Evolutionary conservation across 2,329 filamentous ascomycete genomes (phyloP).

Genomic region (Fusarium compactum): DNA sequence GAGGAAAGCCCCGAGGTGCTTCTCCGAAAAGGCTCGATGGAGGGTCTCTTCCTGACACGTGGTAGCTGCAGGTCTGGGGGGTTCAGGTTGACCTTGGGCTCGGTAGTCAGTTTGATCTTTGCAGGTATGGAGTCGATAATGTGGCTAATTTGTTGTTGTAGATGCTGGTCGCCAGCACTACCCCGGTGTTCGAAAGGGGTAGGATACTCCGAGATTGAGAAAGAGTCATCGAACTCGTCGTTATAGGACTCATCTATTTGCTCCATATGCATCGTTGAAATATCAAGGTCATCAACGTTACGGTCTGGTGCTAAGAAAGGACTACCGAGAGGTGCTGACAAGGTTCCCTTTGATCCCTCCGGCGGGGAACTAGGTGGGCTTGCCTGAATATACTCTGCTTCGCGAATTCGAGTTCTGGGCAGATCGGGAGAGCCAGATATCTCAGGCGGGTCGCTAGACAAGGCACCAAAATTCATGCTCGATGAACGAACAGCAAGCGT

Average conservation of each 20-base stretch:
- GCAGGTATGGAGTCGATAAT: slow-evolving; percentile 83
- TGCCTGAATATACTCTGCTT: slow-evolving; percentile 53
- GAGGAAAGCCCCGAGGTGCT: slow-evolving; percentile 65
- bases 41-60: slow-evolving; percentile 58
- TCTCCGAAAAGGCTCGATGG: slow-evolving; percentile 59
- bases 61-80: slow-evolving; percentile 69
- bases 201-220: slow-evolving; percentile 50
- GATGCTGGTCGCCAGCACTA: slow-evolving; percentile 70
- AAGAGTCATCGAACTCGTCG: slow-evolving; percentile 61
- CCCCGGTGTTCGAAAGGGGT: slow-evolving; percentile 46
- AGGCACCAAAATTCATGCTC: slow-evolving; percentile 53
- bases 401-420: slow-evolving; percentile 47
- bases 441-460: slow-evolving; percentile 59
- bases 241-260: slow-evolving; percentile 59
- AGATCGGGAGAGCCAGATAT: slow-evolving; percentile 58
- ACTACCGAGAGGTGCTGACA: slow-evolving; percentile 59
- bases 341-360: slow-evolving; percentile 44
- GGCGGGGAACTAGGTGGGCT: slow-evolving; percentile 66
- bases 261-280: slow-evolving; percentile 57
- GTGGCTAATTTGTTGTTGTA: slow-evolving; percentile 83
- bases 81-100: slow-evolving; percentile 66
- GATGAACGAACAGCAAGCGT: slow-evolving; percentile 56
- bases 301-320: slow-evolving; percentile 59
- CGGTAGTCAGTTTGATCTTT: slow-evolving; percentile 78
- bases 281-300: slow-evolving; percentile 55